Conservation (phyloP, 73 alveolate genomes). For the Blepharisma japonicum region DNA sequence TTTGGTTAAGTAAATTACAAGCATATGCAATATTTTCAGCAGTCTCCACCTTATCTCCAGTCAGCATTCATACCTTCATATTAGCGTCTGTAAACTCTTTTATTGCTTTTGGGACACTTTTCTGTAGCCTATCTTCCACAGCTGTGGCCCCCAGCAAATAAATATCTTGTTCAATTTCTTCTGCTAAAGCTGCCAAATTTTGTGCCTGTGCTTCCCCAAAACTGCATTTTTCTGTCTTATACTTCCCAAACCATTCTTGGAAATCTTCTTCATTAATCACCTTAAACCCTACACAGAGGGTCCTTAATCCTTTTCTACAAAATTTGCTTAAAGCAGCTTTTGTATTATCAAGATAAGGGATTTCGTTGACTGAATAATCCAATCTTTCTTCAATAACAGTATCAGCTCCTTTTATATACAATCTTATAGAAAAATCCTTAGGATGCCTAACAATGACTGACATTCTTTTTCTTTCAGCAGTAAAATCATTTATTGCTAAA, state of each 20-base stretch:
- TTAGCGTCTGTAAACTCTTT: slow-evolving; percentile 84
- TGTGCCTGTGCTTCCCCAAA: slow-evolving; percentile 38
- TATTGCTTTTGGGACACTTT: slow-evolving; percentile 91
- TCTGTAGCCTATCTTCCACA: slow-evolving; percentile 93
- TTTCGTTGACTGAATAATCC: background rate
- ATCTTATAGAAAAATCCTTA: slow-evolving; percentile 40
- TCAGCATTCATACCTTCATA: slow-evolving; percentile 97
- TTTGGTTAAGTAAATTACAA: slow-evolving; percentile 68
- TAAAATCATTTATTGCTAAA: slow-evolving; percentile 69
- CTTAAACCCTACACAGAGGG: slow-evolving; percentile 78
- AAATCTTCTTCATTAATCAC: slow-evolving; percentile 64
- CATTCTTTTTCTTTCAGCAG: slow-evolving; percentile 81
- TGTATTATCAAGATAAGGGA: background rate
- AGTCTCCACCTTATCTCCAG: slow-evolving; percentile 98
- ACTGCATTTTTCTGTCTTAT: slow-evolving; percentile 43
- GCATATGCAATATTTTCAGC: slow-evolving; percentile 95
- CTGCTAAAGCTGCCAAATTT: slow-evolving; percentile 38
- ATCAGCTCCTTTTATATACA: slow-evolving; percentile 93
- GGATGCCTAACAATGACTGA: slow-evolving; percentile 52
- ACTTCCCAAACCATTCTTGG: slow-evolving; percentile 11
- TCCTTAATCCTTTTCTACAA: slow-evolving; percentile 80
- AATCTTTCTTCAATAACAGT: slow-evolving; percentile 37
- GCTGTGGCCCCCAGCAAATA: slow-evolving; percentile 88
- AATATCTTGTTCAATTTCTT: slow-evolving; percentile 72
- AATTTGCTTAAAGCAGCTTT: slow-evolving; percentile 37